Conservation (phyloP, 2,329 filamentous ascomycete genomes). For the Fusarium anthophilum region DNA sequence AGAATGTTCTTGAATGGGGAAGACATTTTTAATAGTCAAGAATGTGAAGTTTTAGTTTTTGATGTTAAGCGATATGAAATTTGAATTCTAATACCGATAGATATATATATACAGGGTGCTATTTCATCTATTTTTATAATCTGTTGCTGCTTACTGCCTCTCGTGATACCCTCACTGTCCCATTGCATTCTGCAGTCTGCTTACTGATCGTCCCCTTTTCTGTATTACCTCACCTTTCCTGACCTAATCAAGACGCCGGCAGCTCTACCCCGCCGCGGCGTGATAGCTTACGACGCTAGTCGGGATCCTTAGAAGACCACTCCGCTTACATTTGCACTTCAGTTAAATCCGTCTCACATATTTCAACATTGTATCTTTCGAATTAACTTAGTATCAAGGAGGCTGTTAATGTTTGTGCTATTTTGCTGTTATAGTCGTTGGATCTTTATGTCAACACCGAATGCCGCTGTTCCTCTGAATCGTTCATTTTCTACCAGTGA, state of each 20-base stretch:
- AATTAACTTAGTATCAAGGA: no score
- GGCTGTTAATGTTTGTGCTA: rapidly evolving
- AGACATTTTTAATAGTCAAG: background rate
- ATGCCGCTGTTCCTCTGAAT: background rate
- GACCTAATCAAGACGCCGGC: background rate
- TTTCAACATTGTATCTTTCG: no score
- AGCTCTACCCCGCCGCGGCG: background rate
- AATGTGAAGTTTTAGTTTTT: background rate
- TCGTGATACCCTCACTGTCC: background rate
- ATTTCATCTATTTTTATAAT: background rate
- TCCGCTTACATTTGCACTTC: background rate
- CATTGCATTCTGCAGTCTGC: background rate
- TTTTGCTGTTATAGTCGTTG: rapidly evolving
- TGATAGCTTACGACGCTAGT: background rate
- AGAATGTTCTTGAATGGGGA: constrained; percentile 4
- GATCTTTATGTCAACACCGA: rapidly evolving
- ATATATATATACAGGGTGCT: no score
- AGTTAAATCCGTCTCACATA: background rate
- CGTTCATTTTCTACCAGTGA: rapidly evolving
- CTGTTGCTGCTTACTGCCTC: rapidly evolving
- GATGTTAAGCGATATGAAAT: rapidly evolving
- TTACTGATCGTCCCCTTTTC: background rate
- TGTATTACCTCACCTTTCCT: background rate
- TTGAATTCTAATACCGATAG: rapidly evolving
- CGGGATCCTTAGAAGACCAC: background rate